phyloP scores from a whole-genome alignment of 2,329 filamentous ascomycete species.

The Epichloe hybrida region DNA sequence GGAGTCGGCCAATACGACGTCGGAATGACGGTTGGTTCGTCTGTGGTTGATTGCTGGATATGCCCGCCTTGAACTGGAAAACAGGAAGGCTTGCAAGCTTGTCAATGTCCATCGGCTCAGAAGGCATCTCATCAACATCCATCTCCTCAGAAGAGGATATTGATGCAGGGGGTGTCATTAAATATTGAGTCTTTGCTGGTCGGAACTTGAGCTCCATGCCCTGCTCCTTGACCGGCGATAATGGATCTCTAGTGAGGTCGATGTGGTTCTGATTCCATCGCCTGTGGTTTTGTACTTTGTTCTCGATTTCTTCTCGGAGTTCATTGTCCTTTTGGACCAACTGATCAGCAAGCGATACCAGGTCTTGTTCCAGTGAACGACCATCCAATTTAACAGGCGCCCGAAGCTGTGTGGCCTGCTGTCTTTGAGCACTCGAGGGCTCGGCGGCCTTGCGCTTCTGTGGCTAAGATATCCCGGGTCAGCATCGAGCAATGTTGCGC shows the following conservation, averaged over 20 bases:
- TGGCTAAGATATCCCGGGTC: slow-evolving; percentile 33
- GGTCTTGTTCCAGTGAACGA: slow-evolving; percentile 62
- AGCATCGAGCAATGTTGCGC: slow-evolving; percentile 20
- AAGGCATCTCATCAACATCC: slow-evolving; percentile 37
- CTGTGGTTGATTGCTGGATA: slow-evolving; percentile 24
- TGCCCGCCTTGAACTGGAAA: slow-evolving; percentile 33
- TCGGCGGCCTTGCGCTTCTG: slow-evolving; percentile 58
- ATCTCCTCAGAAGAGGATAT: slow-evolving; percentile 41
- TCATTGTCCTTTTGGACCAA: slow-evolving; percentile 70
- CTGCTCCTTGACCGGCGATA: slow-evolving; percentile 63
- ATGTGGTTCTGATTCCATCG: slow-evolving; percentile 86
- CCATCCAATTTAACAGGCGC: slow-evolving; percentile 57
- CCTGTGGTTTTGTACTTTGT: slow-evolving; percentile 75
- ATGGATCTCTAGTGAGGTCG: slow-evolving; percentile 73
- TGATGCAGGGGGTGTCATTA: slow-evolving; percentile 52
- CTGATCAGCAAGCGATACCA: slow-evolving; percentile 63
- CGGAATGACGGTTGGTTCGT: slow-evolving; percentile 55
- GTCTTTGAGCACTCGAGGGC: slow-evolving; percentile 44
- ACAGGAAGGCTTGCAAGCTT: slow-evolving; percentile 20
- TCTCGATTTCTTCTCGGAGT: slow-evolving; percentile 69
- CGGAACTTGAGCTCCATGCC: slow-evolving; percentile 51
- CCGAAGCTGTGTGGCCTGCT: slow-evolving; percentile 52
- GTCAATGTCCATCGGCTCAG: slow-evolving; percentile 29
- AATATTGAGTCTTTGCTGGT: slow-evolving; percentile 56
- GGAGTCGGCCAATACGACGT: slow-evolving; percentile 70